Conservation (phyloP, 225 moss, liverwort and hornwort species). For the Ulota crispa region DNA sequence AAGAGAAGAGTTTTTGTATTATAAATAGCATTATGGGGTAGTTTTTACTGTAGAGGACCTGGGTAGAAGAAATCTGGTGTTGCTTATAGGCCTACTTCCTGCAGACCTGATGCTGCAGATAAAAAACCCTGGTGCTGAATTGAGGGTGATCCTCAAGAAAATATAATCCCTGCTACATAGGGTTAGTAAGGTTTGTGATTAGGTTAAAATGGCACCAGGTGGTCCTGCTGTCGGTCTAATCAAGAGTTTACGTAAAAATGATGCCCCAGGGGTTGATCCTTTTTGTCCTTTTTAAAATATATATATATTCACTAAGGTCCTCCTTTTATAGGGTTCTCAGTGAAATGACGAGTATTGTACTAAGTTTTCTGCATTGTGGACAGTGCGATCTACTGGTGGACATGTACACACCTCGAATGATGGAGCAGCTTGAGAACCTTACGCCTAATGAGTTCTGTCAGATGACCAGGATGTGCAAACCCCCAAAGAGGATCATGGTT, state of each 20-base stretch:
- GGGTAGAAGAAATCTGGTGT: background rate
- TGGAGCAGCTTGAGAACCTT: conserved; percentile 63
- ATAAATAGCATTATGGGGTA: background rate
- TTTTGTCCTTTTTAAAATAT: background rate
- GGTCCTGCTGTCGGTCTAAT: background rate
- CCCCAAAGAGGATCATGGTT: conserved; percentile 22
- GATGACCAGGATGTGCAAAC: conserved; percentile 69
- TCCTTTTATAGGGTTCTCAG: background rate
- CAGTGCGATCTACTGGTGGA: conserved; percentile 94
- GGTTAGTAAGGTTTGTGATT: background rate
- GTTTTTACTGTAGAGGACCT: background rate
- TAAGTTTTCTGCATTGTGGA: conserved; percentile 11
- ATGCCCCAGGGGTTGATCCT: background rate
- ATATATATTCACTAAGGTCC: background rate
- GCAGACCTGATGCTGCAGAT: background rate
- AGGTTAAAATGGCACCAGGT: background rate
- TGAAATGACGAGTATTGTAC: background rate
- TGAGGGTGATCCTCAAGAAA: background rate
- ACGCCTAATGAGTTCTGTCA: conserved; percentile 79
- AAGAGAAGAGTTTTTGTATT: background rate
- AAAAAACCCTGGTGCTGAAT: background rate
- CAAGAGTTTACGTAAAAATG: background rate
- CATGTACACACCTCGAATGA: conserved; percentile 67
- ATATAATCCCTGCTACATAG: background rate
- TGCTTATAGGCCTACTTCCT: background rate